A percentile compares a stretch with the other conserved stretches of the same genome.
Conservation (phyloP, 1,284 basidiomycete genomes). For the Apiotrichum veenhuisii region DNA sequence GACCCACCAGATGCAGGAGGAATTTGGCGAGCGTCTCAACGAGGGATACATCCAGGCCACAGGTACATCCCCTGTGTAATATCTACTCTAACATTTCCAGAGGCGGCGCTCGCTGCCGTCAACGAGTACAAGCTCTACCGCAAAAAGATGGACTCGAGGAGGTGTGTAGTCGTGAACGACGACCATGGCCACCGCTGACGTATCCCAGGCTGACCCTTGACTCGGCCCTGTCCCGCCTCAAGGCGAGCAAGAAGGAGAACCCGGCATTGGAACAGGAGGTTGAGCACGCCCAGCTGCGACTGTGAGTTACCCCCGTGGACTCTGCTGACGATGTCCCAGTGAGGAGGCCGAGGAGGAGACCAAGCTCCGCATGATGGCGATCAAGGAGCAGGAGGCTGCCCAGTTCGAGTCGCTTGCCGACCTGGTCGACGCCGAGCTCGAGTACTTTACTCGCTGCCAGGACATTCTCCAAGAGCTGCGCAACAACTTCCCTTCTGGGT, state of each 20-base stretch:
- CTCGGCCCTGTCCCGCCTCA: slow-evolving; percentile 65
- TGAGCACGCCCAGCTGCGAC: slow-evolving; percentile 63
- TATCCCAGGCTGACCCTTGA: slow-evolving; percentile 65
- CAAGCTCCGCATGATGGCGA: slow-evolving; percentile 64
- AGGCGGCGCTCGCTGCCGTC: slow-evolving; percentile 52
- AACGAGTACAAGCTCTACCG: slow-evolving; percentile 48
- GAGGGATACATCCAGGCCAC: slow-evolving; percentile 64
- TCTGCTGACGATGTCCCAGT: slow-evolving; percentile 48
- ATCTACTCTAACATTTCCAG: slow-evolving; percentile 19
- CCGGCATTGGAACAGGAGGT: slow-evolving; percentile 71
- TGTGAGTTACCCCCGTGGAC: slow-evolving; percentile 55
- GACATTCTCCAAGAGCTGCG: slow-evolving; percentile 66
- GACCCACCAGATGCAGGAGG: slow-evolving; percentile 57
- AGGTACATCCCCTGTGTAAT: slow-evolving; percentile 22
- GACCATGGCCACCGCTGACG: neutral
- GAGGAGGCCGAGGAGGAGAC: slow-evolving; percentile 78
- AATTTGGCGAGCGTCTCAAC: slow-evolving; percentile 64
- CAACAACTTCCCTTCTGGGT: slow-evolving; percentile 62
- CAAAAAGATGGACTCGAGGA: slow-evolving; percentile 67
- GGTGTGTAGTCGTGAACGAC: slow-evolving; percentile 52
- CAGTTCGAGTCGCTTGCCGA: slow-evolving; percentile 63
- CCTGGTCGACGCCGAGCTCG: slow-evolving; percentile 67
- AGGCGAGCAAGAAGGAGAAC: slow-evolving; percentile 59
- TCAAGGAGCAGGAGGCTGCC: slow-evolving; percentile 69
- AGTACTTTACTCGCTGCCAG: slow-evolving; percentile 67